These are phyloP conservation scores for Apiosordaria backusii DNA, from an alignment of 495 filamentous ascomycete genomes.

Conservation along the genomic window DNA sequence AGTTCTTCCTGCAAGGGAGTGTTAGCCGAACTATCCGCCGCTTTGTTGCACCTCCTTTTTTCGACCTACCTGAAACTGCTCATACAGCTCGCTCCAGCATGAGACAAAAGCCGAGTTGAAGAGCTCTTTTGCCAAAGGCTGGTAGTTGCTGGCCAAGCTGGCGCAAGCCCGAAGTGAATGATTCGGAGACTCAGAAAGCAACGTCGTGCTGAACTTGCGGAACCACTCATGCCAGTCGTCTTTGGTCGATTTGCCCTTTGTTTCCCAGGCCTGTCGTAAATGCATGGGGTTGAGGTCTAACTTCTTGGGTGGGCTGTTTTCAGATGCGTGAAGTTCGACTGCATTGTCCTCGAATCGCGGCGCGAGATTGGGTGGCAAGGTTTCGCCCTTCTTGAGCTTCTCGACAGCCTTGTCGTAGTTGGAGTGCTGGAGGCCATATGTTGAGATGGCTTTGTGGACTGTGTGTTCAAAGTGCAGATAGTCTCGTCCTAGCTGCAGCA, in stretches of 20 bases:
- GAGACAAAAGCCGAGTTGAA: slow-evolving; percentile 99
- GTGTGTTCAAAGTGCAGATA: slow-evolving; percentile 90
- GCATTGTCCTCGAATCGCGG: slow-evolving; percentile 72
- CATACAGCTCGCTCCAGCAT: slow-evolving; percentile 96
- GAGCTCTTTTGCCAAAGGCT: slow-evolving; percentile 82
- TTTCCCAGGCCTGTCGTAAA: slow-evolving; percentile 96
- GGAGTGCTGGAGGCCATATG: slow-evolving; percentile 70
- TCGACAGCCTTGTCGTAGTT: slow-evolving; percentile 88
- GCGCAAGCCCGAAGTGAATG: slow-evolving; percentile 92
- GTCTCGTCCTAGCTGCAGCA: slow-evolving; percentile 92
- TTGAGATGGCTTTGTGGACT: slow-evolving; percentile 71
- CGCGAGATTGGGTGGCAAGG: slow-evolving; percentile 88
- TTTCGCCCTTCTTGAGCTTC: slow-evolving; percentile 90
- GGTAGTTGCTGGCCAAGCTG: slow-evolving; percentile 83
- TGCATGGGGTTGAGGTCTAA: slow-evolving; percentile 95
- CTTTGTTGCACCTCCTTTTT: neutral
- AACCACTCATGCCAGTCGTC: slow-evolving; percentile 99
- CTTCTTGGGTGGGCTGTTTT: slow-evolving; percentile 81
- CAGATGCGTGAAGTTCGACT: slow-evolving; percentile 74
- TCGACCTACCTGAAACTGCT: slow-evolving; percentile 61
- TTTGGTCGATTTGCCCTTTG: slow-evolving; percentile 86
- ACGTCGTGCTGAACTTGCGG: slow-evolving; percentile 88
- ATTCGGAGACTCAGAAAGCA: slow-evolving; percentile 92
- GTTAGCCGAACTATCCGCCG: slow-evolving; percentile 3
- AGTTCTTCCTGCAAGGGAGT: slow-evolving; percentile 68